Conservation (phyloP, 192 early-diverging fungal species). For the Bifiguratus adelaidae region DNA sequence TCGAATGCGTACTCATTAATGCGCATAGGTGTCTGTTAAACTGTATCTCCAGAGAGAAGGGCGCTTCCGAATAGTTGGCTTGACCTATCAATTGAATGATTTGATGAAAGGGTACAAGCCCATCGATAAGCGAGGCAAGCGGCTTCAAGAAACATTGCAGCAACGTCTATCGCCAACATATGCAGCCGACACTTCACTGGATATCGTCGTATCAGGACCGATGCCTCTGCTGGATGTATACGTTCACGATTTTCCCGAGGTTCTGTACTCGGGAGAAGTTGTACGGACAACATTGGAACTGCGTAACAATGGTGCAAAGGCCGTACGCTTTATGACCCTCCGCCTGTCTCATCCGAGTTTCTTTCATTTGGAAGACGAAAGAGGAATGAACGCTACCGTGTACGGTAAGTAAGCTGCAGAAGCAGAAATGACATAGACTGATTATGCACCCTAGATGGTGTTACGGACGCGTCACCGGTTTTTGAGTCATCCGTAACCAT, state of each 20-base stretch:
- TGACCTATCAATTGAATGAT: constrained; percentile 70
- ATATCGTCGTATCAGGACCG: constrained; percentile 61
- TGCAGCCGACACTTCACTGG: constrained; percentile 59
- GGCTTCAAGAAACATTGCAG: constrained; percentile 68
- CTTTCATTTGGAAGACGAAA: constrained; percentile 52
- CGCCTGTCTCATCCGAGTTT: constrained; percentile 85
- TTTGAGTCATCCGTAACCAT: too few relatives aligned
- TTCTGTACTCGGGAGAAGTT: constrained; percentile 78
- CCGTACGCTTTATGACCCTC: constrained; percentile 57
- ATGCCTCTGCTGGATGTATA: constrained; percentile 78
- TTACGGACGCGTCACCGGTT: too few relatives aligned
- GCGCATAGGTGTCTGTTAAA: too few relatives aligned
- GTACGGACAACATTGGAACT: constrained; percentile 59
- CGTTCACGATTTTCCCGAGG: constrained; percentile 68
- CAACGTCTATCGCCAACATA: constrained; percentile 47
- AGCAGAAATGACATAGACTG: too few relatives aligned
- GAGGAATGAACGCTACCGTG: constrained; percentile 23
- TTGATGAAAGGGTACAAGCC: constrained; percentile 58
- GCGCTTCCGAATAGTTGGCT: constrained; percentile 54
- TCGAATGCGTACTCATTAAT: too few relatives aligned
- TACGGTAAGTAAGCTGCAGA: constrained; percentile 24
- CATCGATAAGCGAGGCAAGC: constrained; percentile 56
- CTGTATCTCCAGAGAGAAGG: constrained; percentile 73
- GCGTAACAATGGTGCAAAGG: constrained; percentile 71
- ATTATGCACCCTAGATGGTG: constrained; percentile 10